Percentiles rank a stretch among this genome's conserved stretches.
phyloP scores from a whole-genome alignment of 2,329 filamentous ascomycete genomes.

The Fusarium sp. region DNA sequence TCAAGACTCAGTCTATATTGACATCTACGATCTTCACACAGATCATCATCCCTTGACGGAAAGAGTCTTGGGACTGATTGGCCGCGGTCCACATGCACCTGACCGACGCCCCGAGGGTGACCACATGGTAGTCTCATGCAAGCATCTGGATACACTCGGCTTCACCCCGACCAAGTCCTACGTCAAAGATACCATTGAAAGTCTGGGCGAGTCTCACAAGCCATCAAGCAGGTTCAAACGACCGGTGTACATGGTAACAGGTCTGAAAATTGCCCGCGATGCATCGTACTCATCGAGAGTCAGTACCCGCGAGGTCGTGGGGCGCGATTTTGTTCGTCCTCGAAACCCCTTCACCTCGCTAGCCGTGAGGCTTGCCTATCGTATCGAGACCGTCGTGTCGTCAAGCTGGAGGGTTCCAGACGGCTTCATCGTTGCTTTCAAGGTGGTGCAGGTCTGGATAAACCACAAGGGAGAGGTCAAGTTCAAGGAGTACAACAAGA shows the following conservation, averaged over 20 bases:
- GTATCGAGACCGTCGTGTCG: neutral
- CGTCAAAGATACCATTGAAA: neutral
- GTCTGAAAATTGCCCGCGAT: neutral
- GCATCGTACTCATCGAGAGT: neutral
- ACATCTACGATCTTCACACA: neutral
- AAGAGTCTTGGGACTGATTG: neutral
- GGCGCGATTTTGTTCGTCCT: neutral
- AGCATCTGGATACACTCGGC: neutral
- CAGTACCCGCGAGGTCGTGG: neutral
- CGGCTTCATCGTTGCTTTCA: neutral
- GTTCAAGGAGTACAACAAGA: accelerated
- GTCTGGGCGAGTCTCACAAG: accelerated
- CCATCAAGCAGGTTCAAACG: neutral
- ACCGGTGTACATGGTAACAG: neutral
- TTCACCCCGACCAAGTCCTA: neutral
- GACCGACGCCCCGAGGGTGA: neutral
- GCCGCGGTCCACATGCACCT: accelerated
- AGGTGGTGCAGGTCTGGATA: neutral
- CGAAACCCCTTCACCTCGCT: neutral
- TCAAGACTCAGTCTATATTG: neutral
- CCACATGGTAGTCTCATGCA: accelerated
- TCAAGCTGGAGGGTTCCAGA: neutral
- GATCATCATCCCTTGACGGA: neutral
- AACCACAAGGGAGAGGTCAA: neutral
- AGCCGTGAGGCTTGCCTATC: accelerated